Base-by-base conservation (phyloP, 2,329 filamentous ascomycete species). In the Coniosporium tulheliwenetii region DNA sequence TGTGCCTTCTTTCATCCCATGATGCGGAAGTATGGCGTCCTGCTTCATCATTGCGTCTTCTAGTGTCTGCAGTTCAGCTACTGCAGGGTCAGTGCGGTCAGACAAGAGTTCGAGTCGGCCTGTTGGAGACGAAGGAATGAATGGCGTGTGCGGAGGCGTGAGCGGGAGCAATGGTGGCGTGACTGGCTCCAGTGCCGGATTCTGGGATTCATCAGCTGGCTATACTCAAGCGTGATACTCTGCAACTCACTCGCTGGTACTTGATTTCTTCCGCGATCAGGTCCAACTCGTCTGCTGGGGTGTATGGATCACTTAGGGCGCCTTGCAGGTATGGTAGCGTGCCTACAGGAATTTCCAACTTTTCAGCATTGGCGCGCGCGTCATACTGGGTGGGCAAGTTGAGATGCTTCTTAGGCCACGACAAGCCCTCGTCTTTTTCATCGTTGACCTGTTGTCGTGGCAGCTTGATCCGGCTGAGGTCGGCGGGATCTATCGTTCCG, bases 161-260 rank as follows among this genome's bases (percentile, higher is more conserved):
- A 61, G 41, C 13, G 67, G 64, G 13, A 71, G 54, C 8, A 72
- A 47, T 3, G 65, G 65, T n/a, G 68, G 68, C 2, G 66, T 64
- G n/a, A 68, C 9, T 12, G 55, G 55, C 30, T 53, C 51, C 5
- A 48, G 33, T 26, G 38, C 45, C 34, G 41, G 39, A 19, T 54
- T 52, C 62, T 64, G 37, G 3, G 32, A 3, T 3, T 50, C 16
- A 57, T 57, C 40, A 50, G 31, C 33, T n/a, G 7, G 30, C 1
- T 16, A 10, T 31, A 8, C 16, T n/a, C 13, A 13, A 35, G 37
- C 19, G 4, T 5, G 15, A 30, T 19, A 10, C 32, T 14, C 9
- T 26, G 39, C n/a, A 8, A 45, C 48, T 42, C 55, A 58, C 53
- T 45, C 41, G 47, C 41, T 48, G 52, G 40, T 45, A 50, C 8